These are phyloP conservation scores for Fragosphaeria purpurea DNA, from an alignment of 2,329 filamentous ascomycete genomes.

Conservation along the genomic window DNA sequence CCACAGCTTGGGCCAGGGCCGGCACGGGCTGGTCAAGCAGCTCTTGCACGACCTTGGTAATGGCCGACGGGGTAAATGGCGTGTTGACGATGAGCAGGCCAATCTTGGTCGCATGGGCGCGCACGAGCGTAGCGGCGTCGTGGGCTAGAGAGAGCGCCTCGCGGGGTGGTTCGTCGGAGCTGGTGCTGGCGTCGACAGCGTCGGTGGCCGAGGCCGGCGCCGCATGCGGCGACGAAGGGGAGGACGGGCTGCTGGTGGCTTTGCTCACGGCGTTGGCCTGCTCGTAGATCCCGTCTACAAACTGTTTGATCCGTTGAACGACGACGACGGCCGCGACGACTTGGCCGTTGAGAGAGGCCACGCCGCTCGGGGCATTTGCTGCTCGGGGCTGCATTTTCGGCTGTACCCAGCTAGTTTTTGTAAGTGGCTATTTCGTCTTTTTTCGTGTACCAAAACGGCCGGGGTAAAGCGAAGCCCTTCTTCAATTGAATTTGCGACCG, in stretches of 20 bases:
- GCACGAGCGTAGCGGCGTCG: slow-evolving; percentile 62
- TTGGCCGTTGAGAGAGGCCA: slow-evolving; percentile 29
- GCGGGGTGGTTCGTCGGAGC: slow-evolving; percentile 9
- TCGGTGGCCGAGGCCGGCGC: neutral
- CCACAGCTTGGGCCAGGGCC: slow-evolving; percentile 59
- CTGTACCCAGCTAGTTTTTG: neutral
- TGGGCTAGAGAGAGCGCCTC: slow-evolving; percentile 58
- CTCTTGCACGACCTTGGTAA: slow-evolving; percentile 59
- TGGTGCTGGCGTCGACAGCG: neutral
- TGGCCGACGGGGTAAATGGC: slow-evolving; percentile 72
- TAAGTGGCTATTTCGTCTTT: neutral
- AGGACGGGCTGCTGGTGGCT: too few relatives aligned
- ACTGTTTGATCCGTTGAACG: slow-evolving; percentile 25
- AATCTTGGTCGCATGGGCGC: slow-evolving; percentile 77
- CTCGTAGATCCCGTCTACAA: slow-evolving; percentile 29
- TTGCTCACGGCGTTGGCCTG: slow-evolving; percentile 8
- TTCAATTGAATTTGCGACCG: too few relatives aligned
- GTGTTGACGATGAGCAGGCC: slow-evolving; percentile 78
- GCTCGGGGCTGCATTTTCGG: slow-evolving; percentile 7
- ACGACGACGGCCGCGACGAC: slow-evolving; percentile 28
- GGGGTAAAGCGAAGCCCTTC: too few relatives aligned
- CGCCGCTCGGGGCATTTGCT: slow-evolving; percentile 9
- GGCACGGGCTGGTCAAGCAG: slow-evolving; percentile 66
- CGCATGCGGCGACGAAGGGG: too few relatives aligned
- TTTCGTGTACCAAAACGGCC: too few relatives aligned